phyloP scores from a whole-genome alignment of 2,329 filamentous ascomycete genomes.

The Clarireedia monteithiana region DNA sequence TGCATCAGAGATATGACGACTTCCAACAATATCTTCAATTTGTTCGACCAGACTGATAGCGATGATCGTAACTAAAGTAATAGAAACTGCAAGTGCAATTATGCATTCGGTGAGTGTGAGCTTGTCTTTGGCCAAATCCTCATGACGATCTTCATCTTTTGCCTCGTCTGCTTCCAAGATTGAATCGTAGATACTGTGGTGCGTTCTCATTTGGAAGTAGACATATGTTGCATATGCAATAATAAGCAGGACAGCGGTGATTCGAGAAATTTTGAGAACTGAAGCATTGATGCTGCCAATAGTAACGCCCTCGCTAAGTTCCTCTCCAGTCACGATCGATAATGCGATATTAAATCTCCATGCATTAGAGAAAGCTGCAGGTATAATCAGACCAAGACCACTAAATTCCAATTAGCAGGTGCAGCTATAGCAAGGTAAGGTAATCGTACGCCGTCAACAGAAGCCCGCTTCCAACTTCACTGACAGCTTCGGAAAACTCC shows the following conservation, averaged over 20 bases:
- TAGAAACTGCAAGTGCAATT: constrained; percentile 53
- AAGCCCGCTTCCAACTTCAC: constrained; percentile 70
- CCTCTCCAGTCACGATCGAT: neutral
- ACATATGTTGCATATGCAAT: constrained; percentile 60
- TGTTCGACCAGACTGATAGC: constrained; percentile 67
- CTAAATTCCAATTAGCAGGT: constrained; percentile 25
- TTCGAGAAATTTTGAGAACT: constrained; percentile 59
- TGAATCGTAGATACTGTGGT: constrained; percentile 70
- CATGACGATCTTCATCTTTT: constrained; percentile 54
- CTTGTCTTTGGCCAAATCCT: constrained; percentile 55
- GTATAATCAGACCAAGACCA: constrained; percentile 39
- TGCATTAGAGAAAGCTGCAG: constrained; percentile 41
- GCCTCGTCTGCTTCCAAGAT: constrained; percentile 65
- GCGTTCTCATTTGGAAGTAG: constrained; percentile 66
- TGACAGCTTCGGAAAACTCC: constrained; percentile 65
- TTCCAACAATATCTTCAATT: constrained; percentile 54
- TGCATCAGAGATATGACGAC: constrained; percentile 44
- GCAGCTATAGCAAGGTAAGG: neutral
- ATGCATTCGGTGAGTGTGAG: constrained; percentile 69
- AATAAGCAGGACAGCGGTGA: constrained; percentile 63
- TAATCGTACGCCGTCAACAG: constrained; percentile 62
- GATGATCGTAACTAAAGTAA: constrained; percentile 65
- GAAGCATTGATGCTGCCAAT: constrained; percentile 38
- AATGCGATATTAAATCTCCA: constrained; percentile 11
- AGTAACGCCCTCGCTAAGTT: constrained; percentile 14